Evolutionary conservation across 768 basidiomycete species (phyloP).

Genomic region (Russula dissimulans): DNA sequence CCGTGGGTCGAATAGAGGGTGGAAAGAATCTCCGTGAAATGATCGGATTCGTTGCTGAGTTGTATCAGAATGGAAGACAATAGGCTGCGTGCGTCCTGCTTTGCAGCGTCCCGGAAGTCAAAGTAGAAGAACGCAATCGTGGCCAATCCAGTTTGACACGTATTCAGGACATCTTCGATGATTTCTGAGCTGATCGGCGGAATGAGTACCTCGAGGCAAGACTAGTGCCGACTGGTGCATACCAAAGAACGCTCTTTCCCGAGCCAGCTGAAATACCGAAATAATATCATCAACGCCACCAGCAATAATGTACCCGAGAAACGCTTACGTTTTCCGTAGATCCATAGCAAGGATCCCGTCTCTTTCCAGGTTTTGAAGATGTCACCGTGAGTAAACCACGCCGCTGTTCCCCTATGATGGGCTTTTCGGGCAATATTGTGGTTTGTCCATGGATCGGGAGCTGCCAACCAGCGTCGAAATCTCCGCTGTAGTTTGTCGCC

Average conservation of each 20-base stretch:
- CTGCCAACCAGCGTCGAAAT: not conserved
- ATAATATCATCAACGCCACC: not conserved
- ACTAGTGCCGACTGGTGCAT: not conserved
- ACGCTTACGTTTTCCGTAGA: not conserved
- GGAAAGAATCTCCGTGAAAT: not conserved
- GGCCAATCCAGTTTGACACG: not conserved
- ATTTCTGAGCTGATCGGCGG: not conserved
- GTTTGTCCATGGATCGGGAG: not conserved
- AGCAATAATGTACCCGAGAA: no score
- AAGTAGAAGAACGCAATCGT: not conserved
- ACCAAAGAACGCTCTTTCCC: not conserved
- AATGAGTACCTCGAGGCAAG: not conserved
- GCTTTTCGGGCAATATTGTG: not conserved
- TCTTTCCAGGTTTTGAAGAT: not conserved
- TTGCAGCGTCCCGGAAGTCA: not conserved
- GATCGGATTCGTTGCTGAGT: not conserved
- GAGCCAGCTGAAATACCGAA: not conserved
- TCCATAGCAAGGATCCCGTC: not conserved
- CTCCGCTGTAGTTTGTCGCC: not conserved
- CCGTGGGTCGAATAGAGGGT: not conserved
- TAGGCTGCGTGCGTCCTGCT: not conserved
- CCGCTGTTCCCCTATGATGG: not conserved
- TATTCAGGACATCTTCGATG: not conserved
- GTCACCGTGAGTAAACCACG: not conserved
- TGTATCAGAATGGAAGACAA: not conserved